phyloP scores from a whole-genome alignment of 1,284 basidiomycete species.

The Waitea zeae region DNA sequence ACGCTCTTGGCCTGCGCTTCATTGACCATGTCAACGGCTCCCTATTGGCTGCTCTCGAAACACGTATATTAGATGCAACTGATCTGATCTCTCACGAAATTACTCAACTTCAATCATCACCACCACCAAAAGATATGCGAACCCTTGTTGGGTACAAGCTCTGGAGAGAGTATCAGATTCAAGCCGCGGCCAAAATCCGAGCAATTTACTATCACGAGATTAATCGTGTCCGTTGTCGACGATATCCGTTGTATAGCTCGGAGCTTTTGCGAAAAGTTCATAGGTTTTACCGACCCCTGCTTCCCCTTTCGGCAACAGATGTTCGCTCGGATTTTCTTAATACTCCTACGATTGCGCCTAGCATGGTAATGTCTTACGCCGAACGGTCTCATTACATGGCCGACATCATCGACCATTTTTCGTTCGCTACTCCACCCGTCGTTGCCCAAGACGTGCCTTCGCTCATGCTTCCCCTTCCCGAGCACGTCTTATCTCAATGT shows the following conservation, averaged over 20 bases:
- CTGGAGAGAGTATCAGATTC: constrained; percentile 39
- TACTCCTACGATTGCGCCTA: constrained; percentile 21
- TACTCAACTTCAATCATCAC: constrained; percentile 36
- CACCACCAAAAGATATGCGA: constrained; percentile 54
- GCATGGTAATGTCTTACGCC: constrained; percentile 46
- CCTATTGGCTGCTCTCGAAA: constrained; percentile 33
- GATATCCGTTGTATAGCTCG: constrained; percentile 43
- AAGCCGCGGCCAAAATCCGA: constrained; percentile 33
- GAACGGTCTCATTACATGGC: constrained; percentile 41
- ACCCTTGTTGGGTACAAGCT: constrained; percentile 59
- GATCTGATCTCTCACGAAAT: constrained; percentile 41
- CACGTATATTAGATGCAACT: constrained; percentile 50
- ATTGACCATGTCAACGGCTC: constrained; percentile 33
- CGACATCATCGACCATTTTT: constrained; percentile 52
- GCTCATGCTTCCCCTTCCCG: constrained; percentile 32
- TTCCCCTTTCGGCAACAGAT: constrained; percentile 36
- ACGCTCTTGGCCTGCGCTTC: constrained; percentile 45
- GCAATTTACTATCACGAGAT: constrained; percentile 62
- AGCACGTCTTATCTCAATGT: constrained; percentile 16
- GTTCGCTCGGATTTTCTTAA: constrained; percentile 21
- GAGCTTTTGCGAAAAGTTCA: constrained; percentile 36
- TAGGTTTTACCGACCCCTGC: constrained; percentile 27
- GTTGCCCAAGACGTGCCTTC: constrained; percentile 63
- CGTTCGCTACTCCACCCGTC: constrained; percentile 70
- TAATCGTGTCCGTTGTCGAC: constrained; percentile 60